These are phyloP conservation scores for Talaromyces liani DNA, from an alignment of 495 filamentous ascomycete species.

Conservation along the genomic window DNA sequence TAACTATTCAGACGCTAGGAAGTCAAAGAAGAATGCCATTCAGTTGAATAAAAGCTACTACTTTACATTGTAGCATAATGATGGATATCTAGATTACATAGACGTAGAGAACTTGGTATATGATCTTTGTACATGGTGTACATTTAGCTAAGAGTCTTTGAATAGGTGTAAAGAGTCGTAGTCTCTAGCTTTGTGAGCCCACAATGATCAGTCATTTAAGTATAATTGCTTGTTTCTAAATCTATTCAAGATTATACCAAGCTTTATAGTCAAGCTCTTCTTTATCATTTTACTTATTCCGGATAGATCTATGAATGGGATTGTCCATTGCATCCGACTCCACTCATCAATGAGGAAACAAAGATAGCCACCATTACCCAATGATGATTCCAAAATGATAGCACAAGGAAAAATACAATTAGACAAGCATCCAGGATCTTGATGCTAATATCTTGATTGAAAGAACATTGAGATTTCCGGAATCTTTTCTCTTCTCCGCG, in stretches of 20 bases:
- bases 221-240: neutral
- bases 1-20: neutral
- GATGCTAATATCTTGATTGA: neutral
- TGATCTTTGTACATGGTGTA: neutral
- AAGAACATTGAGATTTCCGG: neutral
- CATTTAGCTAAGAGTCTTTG: neutral
- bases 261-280: neutral
- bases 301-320: neutral
- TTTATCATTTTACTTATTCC: neutral
- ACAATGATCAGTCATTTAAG: neutral
- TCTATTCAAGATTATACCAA: neutral
- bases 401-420: neutral
- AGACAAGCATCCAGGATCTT: neutral
- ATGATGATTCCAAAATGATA: neutral
- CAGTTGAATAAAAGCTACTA: neutral
- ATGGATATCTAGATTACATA: neutral
- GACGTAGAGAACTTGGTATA: neutral
- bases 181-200: neutral
- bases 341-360: neutral
- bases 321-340: neutral
- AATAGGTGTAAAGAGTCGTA: neutral
- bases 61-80: neutral
- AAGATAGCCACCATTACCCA: neutral
- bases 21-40: neutral
- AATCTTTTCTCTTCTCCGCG: neutral